A percentile compares a stretch with the other conserved stretches of the same genome.
phyloP scores from a whole-genome alignment of 1,284 basidiomycete genomes.

The Ustilago sp. region DNA sequence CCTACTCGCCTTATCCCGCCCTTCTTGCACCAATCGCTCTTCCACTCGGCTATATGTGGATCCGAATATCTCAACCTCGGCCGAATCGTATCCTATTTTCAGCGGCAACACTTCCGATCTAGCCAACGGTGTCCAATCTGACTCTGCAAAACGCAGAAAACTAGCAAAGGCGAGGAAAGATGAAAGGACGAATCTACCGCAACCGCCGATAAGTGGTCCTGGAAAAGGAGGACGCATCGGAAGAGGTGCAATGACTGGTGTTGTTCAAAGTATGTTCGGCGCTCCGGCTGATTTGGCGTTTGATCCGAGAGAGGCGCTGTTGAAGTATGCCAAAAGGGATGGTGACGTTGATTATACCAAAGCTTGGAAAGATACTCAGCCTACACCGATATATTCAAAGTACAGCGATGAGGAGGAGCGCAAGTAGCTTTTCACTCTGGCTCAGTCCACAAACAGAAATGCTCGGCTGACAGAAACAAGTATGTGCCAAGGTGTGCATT shows the following conservation, averaged over 20 bases:
- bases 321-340: constrained; percentile 86
- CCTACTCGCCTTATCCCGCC: constrained; percentile 79
- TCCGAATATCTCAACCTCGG: not conserved
- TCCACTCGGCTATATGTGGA: not conserved
- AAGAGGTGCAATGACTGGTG: constrained; percentile 91
- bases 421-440: not conserved
- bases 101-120: constrained; percentile 1
- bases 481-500: not conserved
- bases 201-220: constrained; percentile 82
- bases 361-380: constrained; percentile 74
- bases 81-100: constrained; percentile 20
- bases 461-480: too few relatives aligned
- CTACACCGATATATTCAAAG: constrained; percentile 52
- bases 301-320: constrained; percentile 92
- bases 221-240: constrained; percentile 94
- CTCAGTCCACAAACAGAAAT: too few relatives aligned
- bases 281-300: constrained; percentile 29
- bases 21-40: constrained; percentile 16
- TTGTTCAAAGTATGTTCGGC: constrained; percentile 87
- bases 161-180: constrained; percentile 88
- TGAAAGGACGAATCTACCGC: constrained; percentile 73
- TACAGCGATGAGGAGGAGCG: constrained; percentile 29
- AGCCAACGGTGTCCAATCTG: not conserved
- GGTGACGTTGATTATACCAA: constrained; percentile 74
- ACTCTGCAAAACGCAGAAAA: constrained; percentile 79